Percentiles rank a stretch among this genome's conserved stretches.
These are phyloP conservation scores for Hypomyces rosellus DNA, from an alignment of 2,329 filamentous ascomycete genomes.

Conservation along the genomic window DNA sequence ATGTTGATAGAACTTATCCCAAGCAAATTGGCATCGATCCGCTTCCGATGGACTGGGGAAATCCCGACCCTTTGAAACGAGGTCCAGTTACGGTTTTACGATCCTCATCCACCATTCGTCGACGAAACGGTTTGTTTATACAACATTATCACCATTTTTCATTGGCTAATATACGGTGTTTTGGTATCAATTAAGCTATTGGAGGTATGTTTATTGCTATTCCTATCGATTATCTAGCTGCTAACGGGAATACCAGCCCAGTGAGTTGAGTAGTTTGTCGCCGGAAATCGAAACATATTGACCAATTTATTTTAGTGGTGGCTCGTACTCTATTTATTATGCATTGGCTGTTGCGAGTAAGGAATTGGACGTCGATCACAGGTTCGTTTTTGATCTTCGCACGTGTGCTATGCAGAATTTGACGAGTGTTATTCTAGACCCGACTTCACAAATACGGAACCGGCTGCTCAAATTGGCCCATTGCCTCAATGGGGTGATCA, in stretches of 20 bases:
- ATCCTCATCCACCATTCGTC: conserved; percentile 65
- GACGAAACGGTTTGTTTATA: conserved; percentile 63
- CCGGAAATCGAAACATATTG: not conserved
- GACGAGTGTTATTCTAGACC: conserved; percentile 31
- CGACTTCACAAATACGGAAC: conserved; percentile 73
- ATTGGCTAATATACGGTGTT: not conserved
- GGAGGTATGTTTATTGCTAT: conserved; percentile 41
- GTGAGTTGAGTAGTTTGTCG: conserved; percentile 19
- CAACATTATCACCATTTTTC: not conserved
- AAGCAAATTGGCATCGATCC: conserved; percentile 92
- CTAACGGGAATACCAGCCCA: conserved; percentile 26
- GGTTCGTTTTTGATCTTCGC: conserved; percentile 28
- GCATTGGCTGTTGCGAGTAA: conserved; percentile 88
- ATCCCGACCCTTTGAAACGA: conserved; percentile 64
- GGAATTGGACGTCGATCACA: conserved; percentile 77
- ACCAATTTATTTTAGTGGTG: conserved; percentile 46
- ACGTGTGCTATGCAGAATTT: not conserved
- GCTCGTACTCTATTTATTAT: conserved; percentile 94
- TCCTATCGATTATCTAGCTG: not conserved
- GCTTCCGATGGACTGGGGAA: conserved; percentile 82
- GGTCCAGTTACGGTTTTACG: conserved; percentile 87
- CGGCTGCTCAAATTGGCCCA: conserved; percentile 80
- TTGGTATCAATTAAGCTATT: conserved; percentile 36
- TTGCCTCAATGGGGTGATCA: conserved; percentile 84
- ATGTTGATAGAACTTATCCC: conserved; percentile 64